Base-by-base conservation (phyloP, 352 stramenopile genomes). In the Pythium monospermum region DNA sequence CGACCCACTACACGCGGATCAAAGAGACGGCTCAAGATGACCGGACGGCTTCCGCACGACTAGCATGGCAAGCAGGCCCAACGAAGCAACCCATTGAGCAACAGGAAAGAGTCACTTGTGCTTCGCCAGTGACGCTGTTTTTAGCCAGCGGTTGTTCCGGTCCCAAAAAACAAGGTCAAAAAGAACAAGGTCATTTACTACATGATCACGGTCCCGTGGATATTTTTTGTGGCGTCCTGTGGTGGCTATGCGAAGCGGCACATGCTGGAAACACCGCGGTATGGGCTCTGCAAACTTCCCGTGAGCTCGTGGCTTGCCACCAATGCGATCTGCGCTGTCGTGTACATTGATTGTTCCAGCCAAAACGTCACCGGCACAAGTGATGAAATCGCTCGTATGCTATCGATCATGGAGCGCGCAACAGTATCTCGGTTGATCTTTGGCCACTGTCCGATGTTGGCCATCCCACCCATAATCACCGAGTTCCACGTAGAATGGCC, bases 261-360 rank as follows among this genome's bases (percentile, higher is more conserved):
- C 7, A 16, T 12, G 26, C 6, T 19, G 5, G 3, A 27, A 11
- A 7, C 23, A n/a, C n/a, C n/a, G n/a, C n/a, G n/a, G n/a, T n/a
- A n/a, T n/a, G n/a, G n/a, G n/a, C 15, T 19, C 8, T 61, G 53
- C 38, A 6, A 27, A 23, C 26, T 54, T 6, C 11, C 6, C 25
- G 35, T 62, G 21, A 40, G 21, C n/a, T 27, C 56, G 10, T 64
- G 56, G 56, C n/a, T 53, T 6, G 31, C 41, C 0, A 44, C n/a
- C 4, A 47, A 53, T 2, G 16, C 18, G 12, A 27, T 48, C 6
- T 63, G 55, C 23, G 39, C 48, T 5, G 48, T 63, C 27, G 52
- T 56, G 22, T 33, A 57, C 3, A 28, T 66, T 19, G 53, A 66
- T 26, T 66, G 57, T 18, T 44, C 49, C 23, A 44, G 41, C 15